Evolutionary conservation across 2,329 filamentous ascomycete genomes (phyloP).

Genomic region (Aspergillus tamarii): DNA sequence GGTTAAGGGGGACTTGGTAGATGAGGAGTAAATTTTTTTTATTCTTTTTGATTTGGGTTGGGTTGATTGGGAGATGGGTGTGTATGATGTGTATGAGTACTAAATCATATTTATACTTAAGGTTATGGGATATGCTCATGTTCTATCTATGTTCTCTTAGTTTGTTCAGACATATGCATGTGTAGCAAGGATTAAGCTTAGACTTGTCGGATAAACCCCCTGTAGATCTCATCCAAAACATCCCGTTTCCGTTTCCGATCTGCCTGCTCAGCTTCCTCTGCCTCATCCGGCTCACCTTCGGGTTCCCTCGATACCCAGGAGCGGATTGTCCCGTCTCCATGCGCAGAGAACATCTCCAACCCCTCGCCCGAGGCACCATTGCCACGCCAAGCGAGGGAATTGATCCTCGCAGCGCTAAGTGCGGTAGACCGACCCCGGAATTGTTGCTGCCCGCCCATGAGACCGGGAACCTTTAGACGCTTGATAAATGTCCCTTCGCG

Average conservation of each 20-base stretch:
- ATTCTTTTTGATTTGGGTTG: background rate
- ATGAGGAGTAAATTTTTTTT: background rate
- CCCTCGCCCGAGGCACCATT: conserved; percentile 59
- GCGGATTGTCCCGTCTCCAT: conserved; percentile 81
- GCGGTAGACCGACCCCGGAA: conserved; percentile 48
- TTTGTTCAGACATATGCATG: background rate
- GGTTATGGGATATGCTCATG: too few species aligned
- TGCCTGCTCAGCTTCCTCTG: conserved; percentile 54
- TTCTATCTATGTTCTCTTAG: too few species aligned
- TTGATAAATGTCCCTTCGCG: conserved; percentile 75
- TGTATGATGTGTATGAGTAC: background rate
- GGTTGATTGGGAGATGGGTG: too few species aligned
- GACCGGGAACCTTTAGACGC: conserved; percentile 67
- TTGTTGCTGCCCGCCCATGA: conserved; percentile 45
- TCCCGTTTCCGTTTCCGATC: conserved; percentile 71
- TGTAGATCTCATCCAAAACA: conserved; percentile 78
- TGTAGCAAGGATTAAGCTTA: background rate
- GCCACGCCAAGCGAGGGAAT: conserved; percentile 75
- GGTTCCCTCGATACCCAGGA: conserved; percentile 70
- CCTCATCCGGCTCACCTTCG: conserved; percentile 49
- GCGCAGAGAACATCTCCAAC: conserved; percentile 76
- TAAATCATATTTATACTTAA: too few species aligned
- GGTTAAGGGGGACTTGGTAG: background rate
- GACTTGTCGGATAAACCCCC: conserved; percentile 59
- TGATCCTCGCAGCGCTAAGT: conserved; percentile 66